A percentile compares a stretch with the other conserved stretches of the same genome.
Evolutionary conservation across 2,329 filamentous ascomycete species (phyloP).

Genomic region (Fusarium nematophilum): DNA sequence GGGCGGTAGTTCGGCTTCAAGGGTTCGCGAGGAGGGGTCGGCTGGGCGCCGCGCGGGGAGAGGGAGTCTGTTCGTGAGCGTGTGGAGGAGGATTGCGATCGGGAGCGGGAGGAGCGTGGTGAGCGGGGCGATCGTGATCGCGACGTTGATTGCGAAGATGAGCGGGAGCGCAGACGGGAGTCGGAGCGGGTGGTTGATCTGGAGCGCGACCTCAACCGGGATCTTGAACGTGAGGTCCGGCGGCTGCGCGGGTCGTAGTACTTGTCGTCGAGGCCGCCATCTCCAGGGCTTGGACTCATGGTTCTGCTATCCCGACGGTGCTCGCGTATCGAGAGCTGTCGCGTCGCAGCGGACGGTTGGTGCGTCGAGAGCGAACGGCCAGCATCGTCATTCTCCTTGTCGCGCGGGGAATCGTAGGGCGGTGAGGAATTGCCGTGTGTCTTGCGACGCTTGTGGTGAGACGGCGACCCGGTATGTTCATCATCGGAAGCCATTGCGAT

Average conservation of each 20-base stretch:
- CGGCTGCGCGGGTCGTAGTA: constrained; percentile 44
- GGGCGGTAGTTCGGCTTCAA: constrained; percentile 74
- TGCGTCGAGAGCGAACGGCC: constrained; percentile 12
- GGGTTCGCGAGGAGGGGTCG: constrained; percentile 60
- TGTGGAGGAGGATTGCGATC: constrained; percentile 46
- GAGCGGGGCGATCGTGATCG: constrained; percentile 47
- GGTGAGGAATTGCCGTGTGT: constrained; percentile 46
- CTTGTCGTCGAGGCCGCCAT: constrained; percentile 36
- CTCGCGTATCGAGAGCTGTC: constrained; percentile 34
- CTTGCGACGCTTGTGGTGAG: constrained; percentile 49
- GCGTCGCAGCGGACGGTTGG: constrained; percentile 14
- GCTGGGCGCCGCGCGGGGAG: constrained; percentile 40
- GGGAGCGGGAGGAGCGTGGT: constrained; percentile 47
- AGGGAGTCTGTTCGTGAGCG: constrained; percentile 47
- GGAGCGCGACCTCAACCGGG: constrained; percentile 49
- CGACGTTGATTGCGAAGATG: constrained; percentile 46
- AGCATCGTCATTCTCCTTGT: constrained; percentile 24
- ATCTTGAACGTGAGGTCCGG: constrained; percentile 47
- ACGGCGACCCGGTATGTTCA: constrained; percentile 40
- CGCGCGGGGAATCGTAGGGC: constrained; percentile 40
- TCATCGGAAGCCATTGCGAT: constrained; percentile 46
- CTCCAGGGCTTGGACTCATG: constrained; percentile 41
- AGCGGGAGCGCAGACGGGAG: constrained; percentile 48
- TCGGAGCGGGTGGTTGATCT: constrained; percentile 53
- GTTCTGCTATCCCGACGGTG: constrained; percentile 34